These are phyloP conservation scores for Dactylellina leptospora DNA, from an alignment of 2,329 filamentous ascomycete genomes.

Conservation along the genomic window DNA sequence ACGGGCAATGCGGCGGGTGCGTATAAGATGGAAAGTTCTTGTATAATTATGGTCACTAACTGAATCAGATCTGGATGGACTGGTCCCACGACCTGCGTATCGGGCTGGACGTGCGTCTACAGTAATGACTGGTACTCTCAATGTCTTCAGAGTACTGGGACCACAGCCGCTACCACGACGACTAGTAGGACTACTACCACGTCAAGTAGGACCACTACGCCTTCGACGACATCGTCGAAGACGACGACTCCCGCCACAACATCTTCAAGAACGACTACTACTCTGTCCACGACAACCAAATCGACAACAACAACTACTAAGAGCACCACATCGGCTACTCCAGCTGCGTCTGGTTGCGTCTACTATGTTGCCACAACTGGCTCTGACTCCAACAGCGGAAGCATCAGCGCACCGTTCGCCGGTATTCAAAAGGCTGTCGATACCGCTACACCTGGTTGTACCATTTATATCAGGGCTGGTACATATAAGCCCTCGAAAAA, in stretches of 20 bases:
- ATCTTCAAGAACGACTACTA: too few species aligned
- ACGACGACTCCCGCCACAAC: background rate
- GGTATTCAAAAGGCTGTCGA: conserved; percentile 65
- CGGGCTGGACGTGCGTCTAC: conserved; percentile 39
- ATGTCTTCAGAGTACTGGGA: background rate
- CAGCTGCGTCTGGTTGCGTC: conserved; percentile 58
- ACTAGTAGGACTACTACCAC: conserved; percentile 10
- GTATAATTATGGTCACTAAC: background rate
- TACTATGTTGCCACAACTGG: conserved; percentile 64
- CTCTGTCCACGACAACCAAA: conserved; percentile 5
- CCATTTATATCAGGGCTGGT: conserved; percentile 62
- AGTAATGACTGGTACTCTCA: conserved; percentile 45
- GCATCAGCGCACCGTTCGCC: conserved; percentile 61
- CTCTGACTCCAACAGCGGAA: conserved; percentile 60
- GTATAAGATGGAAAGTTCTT: background rate
- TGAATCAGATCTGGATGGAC: conserved; percentile 27
- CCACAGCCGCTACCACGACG: conserved; percentile 7
- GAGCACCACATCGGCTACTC: conserved; percentile 5
- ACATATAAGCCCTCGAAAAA: conserved; percentile 64
- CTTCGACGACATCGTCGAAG: background rate
- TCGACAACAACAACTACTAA: background rate
- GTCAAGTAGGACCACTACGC: background rate
- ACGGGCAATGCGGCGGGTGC: conserved; percentile 42
- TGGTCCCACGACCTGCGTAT: conserved; percentile 25
- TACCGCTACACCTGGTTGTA: conserved; percentile 63